A percentile compares a stretch with the other conserved stretches of the same genome.
phyloP scores from a whole-genome alignment of 345 rosid genomes.

The Pistacia integerrima region DNA sequence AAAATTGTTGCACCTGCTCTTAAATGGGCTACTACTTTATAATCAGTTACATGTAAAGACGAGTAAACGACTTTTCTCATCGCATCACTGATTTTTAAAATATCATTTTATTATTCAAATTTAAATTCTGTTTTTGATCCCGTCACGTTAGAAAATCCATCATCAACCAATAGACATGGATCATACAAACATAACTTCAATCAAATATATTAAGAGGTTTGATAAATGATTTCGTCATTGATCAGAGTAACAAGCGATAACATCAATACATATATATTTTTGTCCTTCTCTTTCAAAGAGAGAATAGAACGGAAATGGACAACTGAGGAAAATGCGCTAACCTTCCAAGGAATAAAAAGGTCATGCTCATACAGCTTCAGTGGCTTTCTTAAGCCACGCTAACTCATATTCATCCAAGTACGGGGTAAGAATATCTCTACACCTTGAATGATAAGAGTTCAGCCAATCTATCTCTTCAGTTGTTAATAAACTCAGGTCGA shows the following conservation, averaged over 20 bases:
- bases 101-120: no score
- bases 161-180: no score
- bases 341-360: background rate
- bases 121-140: no score
- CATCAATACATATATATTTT: background rate
- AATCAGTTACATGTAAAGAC: no score
- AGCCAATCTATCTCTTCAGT: conserved; percentile 79
- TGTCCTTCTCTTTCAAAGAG: background rate
- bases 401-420: conserved; percentile 64
- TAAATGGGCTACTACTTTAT: no score
- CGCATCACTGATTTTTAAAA: no score
- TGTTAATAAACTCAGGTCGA: conserved; percentile 50
- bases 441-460: conserved; percentile 71
- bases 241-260: background rate
- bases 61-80: no score
- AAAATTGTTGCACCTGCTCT: no score
- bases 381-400: conserved; percentile 90
- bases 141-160: no score
- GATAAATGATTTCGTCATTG: background rate
- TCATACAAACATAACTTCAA: no score
- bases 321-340: background rate
- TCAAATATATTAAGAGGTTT: no score
- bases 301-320: background rate
- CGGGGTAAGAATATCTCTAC: conserved; percentile 73
- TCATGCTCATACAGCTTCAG: conserved; percentile 61